phyloP scores from a whole-genome alignment of 805 yeast species.

The Nakazawaea anatomiae region DNA sequence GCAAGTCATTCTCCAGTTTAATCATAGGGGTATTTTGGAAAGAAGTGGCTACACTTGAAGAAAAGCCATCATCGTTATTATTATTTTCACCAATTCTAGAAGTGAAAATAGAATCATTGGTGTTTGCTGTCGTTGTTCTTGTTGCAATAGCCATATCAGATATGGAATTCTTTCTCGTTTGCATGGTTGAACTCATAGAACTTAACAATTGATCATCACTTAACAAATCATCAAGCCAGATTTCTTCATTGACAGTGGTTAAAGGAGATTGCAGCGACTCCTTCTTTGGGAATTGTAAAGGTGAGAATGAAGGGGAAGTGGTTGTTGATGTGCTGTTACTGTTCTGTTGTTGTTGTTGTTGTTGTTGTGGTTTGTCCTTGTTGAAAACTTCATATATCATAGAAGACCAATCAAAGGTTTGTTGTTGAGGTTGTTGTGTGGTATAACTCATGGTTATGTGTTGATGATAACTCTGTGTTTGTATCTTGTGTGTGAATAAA shows the following conservation, averaged over 20 bases:
- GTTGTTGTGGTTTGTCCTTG: slow-evolving; percentile 1
- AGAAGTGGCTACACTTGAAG: slow-evolving; percentile 1
- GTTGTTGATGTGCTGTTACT: not conserved
- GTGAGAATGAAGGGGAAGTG: slow-evolving; percentile 6
- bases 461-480: not conserved
- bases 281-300: slow-evolving; percentile 5
- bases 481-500: not conserved
- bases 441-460: not conserved
- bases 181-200: not conserved
- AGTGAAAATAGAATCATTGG: not conserved
- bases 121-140: not conserved
- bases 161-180: not conserved
- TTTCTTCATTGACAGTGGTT: slow-evolving; percentile 5
- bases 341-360: slow-evolving; percentile 1
- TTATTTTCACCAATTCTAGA: not conserved
- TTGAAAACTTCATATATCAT: slow-evolving; percentile 10
- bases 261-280: slow-evolving; percentile 5
- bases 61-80: not conserved
- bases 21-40: slow-evolving; percentile 10
- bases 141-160: not conserved
- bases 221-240: slow-evolving; percentile 10
- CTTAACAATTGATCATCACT: slow-evolving; percentile 1
- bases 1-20: slow-evolving; percentile 6
- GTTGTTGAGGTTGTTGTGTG: not conserved
- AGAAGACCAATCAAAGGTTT: slow-evolving; percentile 10